Evolutionary conservation across 1,284 basidiomycete species (phyloP).

Genomic region (Fomitopsis palustris): DNA sequence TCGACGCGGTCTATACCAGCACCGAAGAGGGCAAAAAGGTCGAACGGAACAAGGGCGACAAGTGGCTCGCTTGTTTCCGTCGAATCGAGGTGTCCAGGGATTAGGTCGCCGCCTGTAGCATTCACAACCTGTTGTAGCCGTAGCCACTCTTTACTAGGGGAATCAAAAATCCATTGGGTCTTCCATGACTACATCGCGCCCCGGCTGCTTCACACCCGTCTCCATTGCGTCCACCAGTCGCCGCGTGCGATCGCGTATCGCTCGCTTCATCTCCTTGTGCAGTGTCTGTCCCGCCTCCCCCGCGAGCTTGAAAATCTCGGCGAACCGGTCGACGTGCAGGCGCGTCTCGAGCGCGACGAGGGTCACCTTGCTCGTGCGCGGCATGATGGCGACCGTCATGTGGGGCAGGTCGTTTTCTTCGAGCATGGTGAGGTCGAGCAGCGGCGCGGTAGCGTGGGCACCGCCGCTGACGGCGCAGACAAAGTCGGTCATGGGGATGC

Average conservation of each 20-base stretch:
- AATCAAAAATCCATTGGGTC: slow-evolving; percentile 13
- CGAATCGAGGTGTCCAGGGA: slow-evolving; percentile 42
- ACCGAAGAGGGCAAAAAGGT: slow-evolving; percentile 99
- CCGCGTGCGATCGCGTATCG: slow-evolving; percentile 65
- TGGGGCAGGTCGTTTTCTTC: slow-evolving; percentile 92
- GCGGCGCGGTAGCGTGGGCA: slow-evolving; percentile 70
- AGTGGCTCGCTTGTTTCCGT: slow-evolving; percentile 85
- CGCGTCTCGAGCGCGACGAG: slow-evolving; percentile 92
- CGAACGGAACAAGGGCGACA: slow-evolving; percentile 86
- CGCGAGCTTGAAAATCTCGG: slow-evolving; percentile 82
- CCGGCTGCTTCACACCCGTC: slow-evolving; percentile 22
- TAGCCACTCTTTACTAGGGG: background rate
- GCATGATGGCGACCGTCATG: slow-evolving; percentile 86
- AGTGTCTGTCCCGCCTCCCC: slow-evolving; percentile 77
- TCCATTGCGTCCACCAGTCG: slow-evolving; percentile 51
- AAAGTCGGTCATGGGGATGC: slow-evolving; percentile 89
- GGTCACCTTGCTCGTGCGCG: slow-evolving; percentile 79
- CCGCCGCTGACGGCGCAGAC: slow-evolving; percentile 85
- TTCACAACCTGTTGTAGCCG: background rate
- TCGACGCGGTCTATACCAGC: slow-evolving; percentile 79
- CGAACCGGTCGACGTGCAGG: slow-evolving; percentile 90
- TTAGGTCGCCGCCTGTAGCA: background rate
- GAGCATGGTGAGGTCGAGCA: slow-evolving; percentile 83
- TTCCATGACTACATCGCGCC: slow-evolving; percentile 21
- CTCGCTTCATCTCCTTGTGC: slow-evolving; percentile 81